These are phyloP conservation scores for Silene latifolia DNA, from an alignment of 148 eudicot species.

Conservation along the genomic window DNA sequence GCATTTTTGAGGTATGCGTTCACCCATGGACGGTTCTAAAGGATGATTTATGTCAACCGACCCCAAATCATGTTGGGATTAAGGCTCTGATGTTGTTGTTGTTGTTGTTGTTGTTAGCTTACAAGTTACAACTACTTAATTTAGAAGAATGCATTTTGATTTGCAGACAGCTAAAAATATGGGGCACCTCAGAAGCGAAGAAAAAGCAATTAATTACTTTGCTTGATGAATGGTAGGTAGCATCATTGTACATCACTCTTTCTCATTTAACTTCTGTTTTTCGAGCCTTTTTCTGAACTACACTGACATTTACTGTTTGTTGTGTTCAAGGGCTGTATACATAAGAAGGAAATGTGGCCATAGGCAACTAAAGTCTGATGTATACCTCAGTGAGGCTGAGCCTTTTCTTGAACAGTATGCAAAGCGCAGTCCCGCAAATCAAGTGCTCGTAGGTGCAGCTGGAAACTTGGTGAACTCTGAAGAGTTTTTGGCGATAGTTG, in stretches of 20 bases:
- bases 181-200: conserved; percentile 85
- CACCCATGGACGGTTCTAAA: no score
- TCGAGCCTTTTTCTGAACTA: not conserved
- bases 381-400: conserved; percentile 88
- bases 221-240: conserved; percentile 88
- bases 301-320: conserved; percentile 21
- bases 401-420: conserved; percentile 95
- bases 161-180: conserved; percentile 84
- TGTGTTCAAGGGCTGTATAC: conserved; percentile 61
- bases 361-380: conserved; percentile 55
- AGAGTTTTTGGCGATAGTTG: conserved; percentile 76
- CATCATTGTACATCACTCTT: conserved; percentile 6
- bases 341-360: conserved; percentile 66
- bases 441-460: conserved; percentile 78
- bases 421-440: conserved; percentile 72
- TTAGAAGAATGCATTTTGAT: conserved; percentile 10
- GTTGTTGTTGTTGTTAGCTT: no score
- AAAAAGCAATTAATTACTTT: conserved; percentile 70
- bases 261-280: not conserved
- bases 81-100: no score
- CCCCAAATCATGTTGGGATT: no score
- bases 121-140: not conserved
- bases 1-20: no score
- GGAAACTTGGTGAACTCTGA: conserved; percentile 77
- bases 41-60: no score